Base-by-base conservation (phyloP, 768 basidiomycete species). In the Cytidiella melzeri region DNA sequence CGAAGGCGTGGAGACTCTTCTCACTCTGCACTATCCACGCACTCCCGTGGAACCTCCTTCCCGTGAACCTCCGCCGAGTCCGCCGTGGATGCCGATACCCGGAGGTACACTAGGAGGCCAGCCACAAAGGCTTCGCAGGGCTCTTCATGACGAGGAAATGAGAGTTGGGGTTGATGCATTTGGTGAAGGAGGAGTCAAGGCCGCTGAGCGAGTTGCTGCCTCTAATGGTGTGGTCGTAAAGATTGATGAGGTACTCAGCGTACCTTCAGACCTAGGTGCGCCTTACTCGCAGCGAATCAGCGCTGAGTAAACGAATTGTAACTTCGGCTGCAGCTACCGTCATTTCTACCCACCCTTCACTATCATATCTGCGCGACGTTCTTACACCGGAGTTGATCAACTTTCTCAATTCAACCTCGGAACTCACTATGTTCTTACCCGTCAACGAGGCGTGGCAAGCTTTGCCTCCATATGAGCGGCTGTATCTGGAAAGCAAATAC, bases 391-490 rank as follows among this genome's bases (percentile, higher is more conserved):
- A 80, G 43, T 75, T 85, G 30, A 60, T 71, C 41, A 60, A 68
- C 18, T 66, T 79, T 28, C 73, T 96, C 37, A 83, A 84, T 48
- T 72, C 71, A 39, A 81, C 84, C 0, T 68, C 87, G 4, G 80
- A 84, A 59, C 67, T 95, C 40, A 96, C 96, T 0, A 57, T 98
- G 24, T 99, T 99, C 64, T 77, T 95, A 5, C 95, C 96, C 1
- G 73, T 86, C 21, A 78, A 96, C 63, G 67, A 77, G 28, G 96
- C 95, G 11, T 98, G 92, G 84, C 67, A 82, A n/a, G 67, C 66
- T 9, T 70, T 99, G 28, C 77, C 89, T 53, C 74, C 72, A 7
- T 77, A 90, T 44, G 93, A 98, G 63, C 79, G 84, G 40, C 64
- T 87, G 3, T 99, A 96, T 64, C 74, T 99, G 11, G 89, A 94